Conservation (phyloP, 2,329 filamentous ascomycete genomes). For the Arthrinium phaeospermum region DNA sequence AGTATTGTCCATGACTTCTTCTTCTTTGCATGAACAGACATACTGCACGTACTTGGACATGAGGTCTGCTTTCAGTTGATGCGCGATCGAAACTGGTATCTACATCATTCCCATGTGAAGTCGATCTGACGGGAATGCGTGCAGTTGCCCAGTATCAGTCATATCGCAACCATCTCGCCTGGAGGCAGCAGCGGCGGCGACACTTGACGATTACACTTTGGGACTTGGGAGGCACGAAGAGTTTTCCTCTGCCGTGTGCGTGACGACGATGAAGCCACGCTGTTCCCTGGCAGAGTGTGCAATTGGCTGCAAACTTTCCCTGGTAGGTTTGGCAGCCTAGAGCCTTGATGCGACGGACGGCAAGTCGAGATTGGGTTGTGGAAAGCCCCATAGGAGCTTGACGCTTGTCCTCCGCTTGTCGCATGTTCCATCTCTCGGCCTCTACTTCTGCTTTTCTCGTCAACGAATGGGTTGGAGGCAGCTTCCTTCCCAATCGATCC, state of each 20-base stretch:
- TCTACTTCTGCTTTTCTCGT: not conserved
- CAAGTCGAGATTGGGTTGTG: slow-evolving; percentile 16
- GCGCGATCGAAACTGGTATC: not conserved
- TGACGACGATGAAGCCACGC: slow-evolving; percentile 15
- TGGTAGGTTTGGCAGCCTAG: slow-evolving; percentile 15
- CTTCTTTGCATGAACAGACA: not conserved
- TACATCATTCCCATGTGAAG: not conserved
- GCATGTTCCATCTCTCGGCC: not conserved
- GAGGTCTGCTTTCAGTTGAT: not conserved
- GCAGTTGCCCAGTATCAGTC: not conserved
- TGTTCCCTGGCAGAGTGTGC: slow-evolving; percentile 6
- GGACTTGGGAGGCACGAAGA: not conserved
- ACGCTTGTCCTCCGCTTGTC: not conserved
- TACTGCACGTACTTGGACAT: not conserved
- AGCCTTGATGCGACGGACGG: slow-evolving; percentile 16
- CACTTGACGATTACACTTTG: slow-evolving; percentile 16
- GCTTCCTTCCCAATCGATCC: not conserved
- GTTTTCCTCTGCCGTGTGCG: not conserved
- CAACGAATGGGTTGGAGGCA: no score
- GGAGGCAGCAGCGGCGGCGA: slow-evolving; percentile 1
- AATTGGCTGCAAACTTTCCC: slow-evolving; percentile 11
- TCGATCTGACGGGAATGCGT: not conserved
- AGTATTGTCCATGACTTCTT: not conserved
- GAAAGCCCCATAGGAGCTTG: slow-evolving; percentile 10
- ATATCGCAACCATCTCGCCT: not conserved